These are phyloP conservation scores for Trichoderma pleuroti DNA, from an alignment of 2,329 filamentous ascomycete genomes.

Conservation along the genomic window DNA sequence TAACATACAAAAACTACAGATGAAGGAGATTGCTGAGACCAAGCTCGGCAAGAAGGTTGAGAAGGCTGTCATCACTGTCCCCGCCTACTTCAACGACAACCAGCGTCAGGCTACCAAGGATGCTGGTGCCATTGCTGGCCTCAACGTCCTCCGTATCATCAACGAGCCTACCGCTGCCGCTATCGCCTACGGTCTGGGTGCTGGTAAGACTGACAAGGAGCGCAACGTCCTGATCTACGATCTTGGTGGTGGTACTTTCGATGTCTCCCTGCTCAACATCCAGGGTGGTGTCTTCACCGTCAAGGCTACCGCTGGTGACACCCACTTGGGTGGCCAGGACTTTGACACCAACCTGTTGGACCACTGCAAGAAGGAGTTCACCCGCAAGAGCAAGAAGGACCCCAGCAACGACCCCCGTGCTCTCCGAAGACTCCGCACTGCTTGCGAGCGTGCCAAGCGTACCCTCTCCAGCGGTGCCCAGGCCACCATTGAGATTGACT, in stretches of 20 bases:
- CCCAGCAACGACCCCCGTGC: conserved; percentile 82
- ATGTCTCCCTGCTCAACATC: conserved; percentile 99
- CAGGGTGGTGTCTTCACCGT: conserved; percentile 99
- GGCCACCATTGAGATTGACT: conserved; percentile 98
- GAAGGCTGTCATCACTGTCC: conserved; percentile 98
- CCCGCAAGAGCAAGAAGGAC: conserved; percentile 69
- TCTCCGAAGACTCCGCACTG: conserved; percentile 91
- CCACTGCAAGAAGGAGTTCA: conserved; percentile 95
- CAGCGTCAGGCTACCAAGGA: conserved; percentile 99
- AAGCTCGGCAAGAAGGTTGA: conserved; percentile 99
- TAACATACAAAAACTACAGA: conserved; percentile 52
- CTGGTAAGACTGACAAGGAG: conserved; percentile 95
- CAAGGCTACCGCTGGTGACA: conserved; percentile 97
- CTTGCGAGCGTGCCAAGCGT: conserved; percentile 99
- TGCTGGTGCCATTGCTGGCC: conserved; percentile 92
- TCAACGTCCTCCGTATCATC: conserved; percentile 99
- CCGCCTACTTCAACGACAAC: conserved; percentile 99
- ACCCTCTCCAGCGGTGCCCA: conserved; percentile 96
- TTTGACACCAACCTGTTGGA: conserved; percentile 96
- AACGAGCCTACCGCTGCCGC: conserved; percentile 99
- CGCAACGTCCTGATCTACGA: conserved; percentile 99
- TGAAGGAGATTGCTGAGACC: conserved; percentile 98
- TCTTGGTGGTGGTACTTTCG: conserved; percentile 99
- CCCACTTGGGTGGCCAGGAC: conserved; percentile 91
- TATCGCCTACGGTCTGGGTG: conserved; percentile 95